Percentiles rank a stretch among this genome's conserved stretches.
These are phyloP conservation scores for Fraxinus pennsylvanica DNA, from an alignment of 257 asterid species.

Conservation along the genomic window DNA sequence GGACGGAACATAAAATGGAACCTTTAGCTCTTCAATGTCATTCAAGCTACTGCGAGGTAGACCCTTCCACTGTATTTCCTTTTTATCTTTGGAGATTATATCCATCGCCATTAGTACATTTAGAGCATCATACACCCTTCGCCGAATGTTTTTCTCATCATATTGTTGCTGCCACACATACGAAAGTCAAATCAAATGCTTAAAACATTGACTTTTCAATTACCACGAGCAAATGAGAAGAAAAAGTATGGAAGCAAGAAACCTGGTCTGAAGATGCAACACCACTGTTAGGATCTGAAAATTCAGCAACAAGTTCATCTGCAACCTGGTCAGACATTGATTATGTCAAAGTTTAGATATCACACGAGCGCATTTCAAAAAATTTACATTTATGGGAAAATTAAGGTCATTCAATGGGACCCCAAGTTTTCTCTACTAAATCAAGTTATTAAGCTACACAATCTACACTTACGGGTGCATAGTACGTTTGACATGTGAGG, in stretches of 20 bases:
- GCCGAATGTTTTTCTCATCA: conserved; percentile 83
- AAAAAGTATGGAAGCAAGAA: conserved; percentile 13
- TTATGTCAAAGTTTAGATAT: conserved; percentile 20
- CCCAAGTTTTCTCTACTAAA: background rate
- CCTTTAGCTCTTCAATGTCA: conserved; percentile 82
- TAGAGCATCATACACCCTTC: conserved; percentile 87
- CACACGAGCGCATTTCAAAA: background rate
- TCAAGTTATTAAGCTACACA: background rate
- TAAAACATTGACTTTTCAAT: conserved; percentile 7
- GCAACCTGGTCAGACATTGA: conserved; percentile 59
- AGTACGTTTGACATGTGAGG: background rate
- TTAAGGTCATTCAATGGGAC: background rate
- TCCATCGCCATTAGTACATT: conserved; percentile 95
- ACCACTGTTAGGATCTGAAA: conserved; percentile 53
- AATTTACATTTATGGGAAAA: background rate
- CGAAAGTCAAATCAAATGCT: conserved; percentile 14
- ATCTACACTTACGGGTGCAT: background rate
- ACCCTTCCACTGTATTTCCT: conserved; percentile 91
- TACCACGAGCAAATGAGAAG: conserved; percentile 19
- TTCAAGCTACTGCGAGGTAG: conserved; percentile 68
- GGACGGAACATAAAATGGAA: conserved; percentile 14
- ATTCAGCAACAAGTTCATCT: conserved; percentile 89
- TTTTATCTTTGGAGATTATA: conserved; percentile 83
- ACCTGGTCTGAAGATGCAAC: conserved; percentile 77
- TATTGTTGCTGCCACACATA: conserved; percentile 65